Evolutionary conservation across 495 filamentous ascomycete species (phyloP).

Genomic region (Daldinia concentrica): DNA sequence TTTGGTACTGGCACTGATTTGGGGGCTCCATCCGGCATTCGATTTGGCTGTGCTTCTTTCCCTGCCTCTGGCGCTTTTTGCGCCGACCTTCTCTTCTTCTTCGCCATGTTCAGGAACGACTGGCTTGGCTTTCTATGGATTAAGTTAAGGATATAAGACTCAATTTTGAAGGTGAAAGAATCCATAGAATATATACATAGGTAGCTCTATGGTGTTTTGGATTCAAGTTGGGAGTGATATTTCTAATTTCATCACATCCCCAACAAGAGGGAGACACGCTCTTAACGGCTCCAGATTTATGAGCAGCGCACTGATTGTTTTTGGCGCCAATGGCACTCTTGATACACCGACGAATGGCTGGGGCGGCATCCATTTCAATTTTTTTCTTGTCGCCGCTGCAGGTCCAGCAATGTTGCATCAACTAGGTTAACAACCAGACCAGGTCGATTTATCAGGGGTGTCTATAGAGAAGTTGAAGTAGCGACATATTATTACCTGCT

Average conservation of each 20-base stretch:
- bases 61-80: background rate
- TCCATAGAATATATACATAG: constrained; percentile 26
- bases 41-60: constrained; percentile 1
- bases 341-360: constrained; percentile 8
- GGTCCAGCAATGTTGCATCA: constrained; percentile 7
- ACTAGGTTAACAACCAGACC: constrained; percentile 4
- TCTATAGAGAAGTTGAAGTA: constrained; percentile 2
- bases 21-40: background rate
- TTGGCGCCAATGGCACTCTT: background rate
- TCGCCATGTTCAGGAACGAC: constrained; percentile 22
- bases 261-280: constrained; percentile 29
- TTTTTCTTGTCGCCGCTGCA: background rate
- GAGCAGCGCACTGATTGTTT: constrained; percentile 6
- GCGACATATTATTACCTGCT: constrained; percentile 6
- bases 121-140: constrained; percentile 10
- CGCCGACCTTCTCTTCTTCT: constrained; percentile 27
- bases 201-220: constrained; percentile 7
- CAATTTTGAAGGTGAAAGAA: constrained; percentile 3
- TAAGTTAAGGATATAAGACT: constrained; percentile 12
- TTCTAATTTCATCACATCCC: constrained; percentile 10
- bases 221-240: background rate
- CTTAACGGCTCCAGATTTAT: constrained; percentile 19
- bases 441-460: constrained; percentile 5
- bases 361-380: background rate
- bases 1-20: background rate